phyloP scores from a whole-genome alignment of 2,329 filamentous ascomycete species.

The Aaosphaeria arxii region DNA sequence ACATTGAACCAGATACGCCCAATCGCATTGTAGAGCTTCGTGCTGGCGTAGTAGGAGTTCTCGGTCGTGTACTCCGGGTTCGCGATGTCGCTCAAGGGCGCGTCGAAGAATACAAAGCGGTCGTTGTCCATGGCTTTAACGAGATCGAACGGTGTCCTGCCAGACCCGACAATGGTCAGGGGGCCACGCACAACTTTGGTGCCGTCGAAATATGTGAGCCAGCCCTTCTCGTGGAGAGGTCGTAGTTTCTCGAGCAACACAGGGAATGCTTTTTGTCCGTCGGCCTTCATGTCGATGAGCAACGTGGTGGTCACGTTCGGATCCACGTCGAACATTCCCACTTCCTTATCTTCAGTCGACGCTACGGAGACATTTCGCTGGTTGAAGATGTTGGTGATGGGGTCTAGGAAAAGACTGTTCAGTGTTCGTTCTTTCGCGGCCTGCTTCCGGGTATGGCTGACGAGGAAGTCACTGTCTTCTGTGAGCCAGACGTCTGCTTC shows the following conservation, averaged over 20 bases:
- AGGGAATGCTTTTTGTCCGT: slow-evolving; percentile 51
- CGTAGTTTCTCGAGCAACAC: slow-evolving; percentile 55
- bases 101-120: slow-evolving; percentile 65
- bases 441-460: slow-evolving; percentile 23
- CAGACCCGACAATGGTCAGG: slow-evolving; percentile 68
- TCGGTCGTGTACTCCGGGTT: slow-evolving; percentile 14
- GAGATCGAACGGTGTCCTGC: slow-evolving; percentile 59
- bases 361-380: slow-evolving; percentile 9
- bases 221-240: slow-evolving; percentile 57
- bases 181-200: slow-evolving; percentile 51
- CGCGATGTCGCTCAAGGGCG: slow-evolving; percentile 50
- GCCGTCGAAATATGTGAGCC: slow-evolving; percentile 49
- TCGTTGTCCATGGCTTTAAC: slow-evolving; percentile 53
- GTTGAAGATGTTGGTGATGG: slow-evolving; percentile 43
- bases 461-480: slow-evolving; percentile 22
- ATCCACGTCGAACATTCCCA: slow-evolving; percentile 52
- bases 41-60: slow-evolving; percentile 28
- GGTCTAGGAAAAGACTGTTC: slow-evolving; percentile 23
- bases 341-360: slow-evolving; percentile 18
- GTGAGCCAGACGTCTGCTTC: slow-evolving; percentile 33
- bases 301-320: slow-evolving; percentile 52
- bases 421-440: slow-evolving; percentile 19
- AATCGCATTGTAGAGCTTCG: slow-evolving; percentile 16
- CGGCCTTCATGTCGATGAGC: slow-evolving; percentile 68
- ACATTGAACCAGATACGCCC: slow-evolving; percentile 12